Evolutionary conservation across 768 basidiomycete species (phyloP).

Genomic region (Lyophyllum semitale): DNA sequence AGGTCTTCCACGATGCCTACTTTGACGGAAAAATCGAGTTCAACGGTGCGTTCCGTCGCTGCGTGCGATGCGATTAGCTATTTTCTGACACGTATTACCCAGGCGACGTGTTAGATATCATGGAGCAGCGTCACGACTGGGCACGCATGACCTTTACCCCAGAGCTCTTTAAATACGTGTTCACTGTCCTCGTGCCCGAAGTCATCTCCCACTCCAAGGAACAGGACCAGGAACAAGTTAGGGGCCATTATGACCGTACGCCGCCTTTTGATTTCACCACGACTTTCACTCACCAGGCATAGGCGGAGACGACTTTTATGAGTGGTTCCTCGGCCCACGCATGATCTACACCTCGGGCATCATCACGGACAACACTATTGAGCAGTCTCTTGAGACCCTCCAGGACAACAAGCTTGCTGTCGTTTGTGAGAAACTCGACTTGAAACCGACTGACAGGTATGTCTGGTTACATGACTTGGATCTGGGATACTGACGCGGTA

Average conservation of each 20-base stretch:
- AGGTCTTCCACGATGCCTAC: constrained; percentile 95
- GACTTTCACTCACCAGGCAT: background rate
- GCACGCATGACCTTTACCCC: constrained; percentile 87
- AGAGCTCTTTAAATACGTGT: constrained; percentile 93
- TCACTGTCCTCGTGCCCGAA: constrained; percentile 87
- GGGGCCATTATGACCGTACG: constrained; percentile 92
- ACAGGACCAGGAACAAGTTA: constrained; percentile 95
- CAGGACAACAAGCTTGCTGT: constrained; percentile 98
- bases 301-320: constrained; percentile 96
- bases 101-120: constrained; percentile 92
- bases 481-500: constrained; percentile 12
- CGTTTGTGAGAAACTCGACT: constrained; percentile 92
- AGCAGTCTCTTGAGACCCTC: constrained; percentile 88
- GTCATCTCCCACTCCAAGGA: constrained; percentile 87
- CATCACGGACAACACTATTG: constrained; percentile 63
- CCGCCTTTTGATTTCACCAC: constrained; percentile 12
- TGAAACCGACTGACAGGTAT: constrained; percentile 78
- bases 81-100: constrained; percentile 4
- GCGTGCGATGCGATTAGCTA: background rate
- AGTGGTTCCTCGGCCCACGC: constrained; percentile 92
- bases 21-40: constrained; percentile 96
- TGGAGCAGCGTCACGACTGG: constrained; percentile 97
- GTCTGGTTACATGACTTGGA: constrained; percentile 20
- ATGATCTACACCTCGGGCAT: constrained; percentile 99
- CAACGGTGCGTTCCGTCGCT: constrained; percentile 62